A percentile compares a stretch with the other conserved stretches of the same genome.
phyloP scores from a whole-genome alignment of 345 rosid genomes.

The Populus nigra region DNA sequence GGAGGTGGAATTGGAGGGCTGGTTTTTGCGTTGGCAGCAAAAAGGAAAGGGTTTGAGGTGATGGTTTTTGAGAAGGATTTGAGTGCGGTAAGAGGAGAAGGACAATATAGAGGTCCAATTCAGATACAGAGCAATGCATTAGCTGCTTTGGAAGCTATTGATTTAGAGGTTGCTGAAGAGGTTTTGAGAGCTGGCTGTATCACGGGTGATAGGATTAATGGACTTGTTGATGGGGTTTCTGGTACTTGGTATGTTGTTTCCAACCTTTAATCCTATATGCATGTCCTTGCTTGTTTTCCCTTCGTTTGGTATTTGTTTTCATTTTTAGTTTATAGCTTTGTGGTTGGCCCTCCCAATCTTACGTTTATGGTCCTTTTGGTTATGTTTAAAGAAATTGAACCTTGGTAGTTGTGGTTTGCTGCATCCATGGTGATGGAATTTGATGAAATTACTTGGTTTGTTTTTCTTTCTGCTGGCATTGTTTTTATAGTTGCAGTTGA shows the following conservation, averaged over 20 bases:
- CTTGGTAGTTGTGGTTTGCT: background rate
- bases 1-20: slow-evolving; percentile 94
- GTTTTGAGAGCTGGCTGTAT: slow-evolving; percentile 83
- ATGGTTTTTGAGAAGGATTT: slow-evolving; percentile 82
- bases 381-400: background rate
- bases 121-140: slow-evolving; percentile 94
- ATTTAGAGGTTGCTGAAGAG: slow-evolving; percentile 76
- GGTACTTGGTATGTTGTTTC: slow-evolving; percentile 70
- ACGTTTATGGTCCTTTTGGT: background rate
- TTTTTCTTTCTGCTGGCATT: background rate
- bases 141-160: slow-evolving; percentile 96
- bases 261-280: background rate
- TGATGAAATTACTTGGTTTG: background rate
- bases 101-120: slow-evolving; percentile 94
- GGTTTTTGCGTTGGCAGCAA: slow-evolving; percentile 85
- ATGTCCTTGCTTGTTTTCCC: background rate
- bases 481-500: background rate
- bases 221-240: slow-evolving; percentile 89
- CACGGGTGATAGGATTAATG: slow-evolving; percentile 91
- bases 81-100: slow-evolving; percentile 95
- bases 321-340: background rate
- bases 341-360: background rate
- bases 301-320: background rate
- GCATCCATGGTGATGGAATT: background rate
- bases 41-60: slow-evolving; percentile 82